A percentile compares a stretch with the other conserved stretches of the same genome.
These are phyloP conservation scores for Beauveria caledonica DNA, from an alignment of 2,329 filamentous ascomycete species.

Conservation along the genomic window DNA sequence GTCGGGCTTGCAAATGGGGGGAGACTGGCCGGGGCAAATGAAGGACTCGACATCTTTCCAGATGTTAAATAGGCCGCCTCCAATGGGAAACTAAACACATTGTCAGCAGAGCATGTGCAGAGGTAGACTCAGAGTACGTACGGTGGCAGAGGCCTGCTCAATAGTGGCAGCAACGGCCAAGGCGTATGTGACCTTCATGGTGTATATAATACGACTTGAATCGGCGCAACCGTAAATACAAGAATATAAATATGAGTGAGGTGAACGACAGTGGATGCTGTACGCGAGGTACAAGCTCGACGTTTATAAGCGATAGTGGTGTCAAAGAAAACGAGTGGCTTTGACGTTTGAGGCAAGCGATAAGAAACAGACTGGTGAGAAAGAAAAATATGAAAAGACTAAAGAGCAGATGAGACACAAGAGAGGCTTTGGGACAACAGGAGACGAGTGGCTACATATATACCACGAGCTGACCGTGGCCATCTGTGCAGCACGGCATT, in stretches of 20 bases:
- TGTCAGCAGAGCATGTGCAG: slow-evolving; percentile 8
- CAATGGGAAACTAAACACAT: slow-evolving; percentile 11
- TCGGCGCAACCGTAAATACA: slow-evolving; percentile 10
- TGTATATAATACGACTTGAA: slow-evolving; percentile 17
- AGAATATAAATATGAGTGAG: slow-evolving; percentile 15
- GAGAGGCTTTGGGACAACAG: not conserved
- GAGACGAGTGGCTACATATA: slow-evolving; percentile 9
- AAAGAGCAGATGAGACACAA: slow-evolving; percentile 10
- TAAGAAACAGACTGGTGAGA: slow-evolving; percentile 5
- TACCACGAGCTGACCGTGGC: slow-evolving; percentile 2
- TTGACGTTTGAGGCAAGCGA: slow-evolving; percentile 26
- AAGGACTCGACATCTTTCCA: slow-evolving; percentile 38
- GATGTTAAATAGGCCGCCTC: slow-evolving; percentile 13
- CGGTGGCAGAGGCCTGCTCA: slow-evolving; percentile 41
- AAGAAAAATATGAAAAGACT: slow-evolving; percentile 1
- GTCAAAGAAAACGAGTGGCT: slow-evolving; percentile 51
- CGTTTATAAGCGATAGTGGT: slow-evolving; percentile 19
- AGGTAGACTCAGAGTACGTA: slow-evolving; percentile 18
- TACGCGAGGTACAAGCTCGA: not conserved
- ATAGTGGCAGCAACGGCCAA: slow-evolving; percentile 43
- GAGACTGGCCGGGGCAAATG: slow-evolving; percentile 59
- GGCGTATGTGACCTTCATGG: slow-evolving; percentile 44
- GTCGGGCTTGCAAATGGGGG: slow-evolving; percentile 68
- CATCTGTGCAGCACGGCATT: not conserved
- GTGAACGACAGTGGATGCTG: slow-evolving; percentile 3